These are phyloP conservation scores for Bimuria novae-zelandiae DNA, from an alignment of 2,329 filamentous ascomycete genomes.

Conservation along the genomic window DNA sequence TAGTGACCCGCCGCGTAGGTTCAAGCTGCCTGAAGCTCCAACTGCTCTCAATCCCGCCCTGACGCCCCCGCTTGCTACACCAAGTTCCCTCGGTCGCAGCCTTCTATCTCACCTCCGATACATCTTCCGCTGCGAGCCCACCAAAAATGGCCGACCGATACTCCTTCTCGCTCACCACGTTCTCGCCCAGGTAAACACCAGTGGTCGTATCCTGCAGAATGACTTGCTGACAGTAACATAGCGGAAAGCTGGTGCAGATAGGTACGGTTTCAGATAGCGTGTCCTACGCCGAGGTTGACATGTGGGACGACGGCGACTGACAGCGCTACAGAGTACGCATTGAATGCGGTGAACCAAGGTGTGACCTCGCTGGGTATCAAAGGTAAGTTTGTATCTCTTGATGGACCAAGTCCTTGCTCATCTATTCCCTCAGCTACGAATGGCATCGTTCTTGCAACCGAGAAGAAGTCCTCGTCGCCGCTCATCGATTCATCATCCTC, in stretches of 20 bases:
- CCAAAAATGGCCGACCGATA: constrained; percentile 89
- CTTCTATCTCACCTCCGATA: not conserved
- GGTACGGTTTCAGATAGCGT: constrained; percentile 57
- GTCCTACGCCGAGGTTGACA: not conserved
- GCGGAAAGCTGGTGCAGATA: constrained; percentile 99
- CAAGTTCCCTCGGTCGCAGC: not conserved
- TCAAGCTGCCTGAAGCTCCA: constrained; percentile 27
- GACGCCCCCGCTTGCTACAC: constrained; percentile 7
- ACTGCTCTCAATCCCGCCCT: constrained; percentile 21
- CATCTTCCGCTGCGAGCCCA: constrained; percentile 23
- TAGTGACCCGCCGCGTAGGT: too few relatives aligned
- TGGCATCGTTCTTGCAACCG: constrained; percentile 96
- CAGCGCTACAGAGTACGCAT: constrained; percentile 79
- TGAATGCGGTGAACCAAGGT: constrained; percentile 99
- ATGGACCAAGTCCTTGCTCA: too few relatives aligned
- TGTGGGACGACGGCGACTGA: constrained; percentile 24
- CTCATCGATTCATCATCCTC: constrained; percentile 94
- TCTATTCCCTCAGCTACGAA: constrained; percentile 74
- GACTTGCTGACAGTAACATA: constrained; percentile 57
- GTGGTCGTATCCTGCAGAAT: constrained; percentile 28
- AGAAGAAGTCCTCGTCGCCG: constrained; percentile 98
- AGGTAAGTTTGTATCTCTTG: constrained; percentile 67
- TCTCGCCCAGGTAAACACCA: constrained; percentile 88
- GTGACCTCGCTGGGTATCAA: constrained; percentile 99
- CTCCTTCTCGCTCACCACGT: constrained; percentile 98